Conservation (phyloP, 805 yeast genomes). For the Alloascoidea hylecoeti region DNA sequence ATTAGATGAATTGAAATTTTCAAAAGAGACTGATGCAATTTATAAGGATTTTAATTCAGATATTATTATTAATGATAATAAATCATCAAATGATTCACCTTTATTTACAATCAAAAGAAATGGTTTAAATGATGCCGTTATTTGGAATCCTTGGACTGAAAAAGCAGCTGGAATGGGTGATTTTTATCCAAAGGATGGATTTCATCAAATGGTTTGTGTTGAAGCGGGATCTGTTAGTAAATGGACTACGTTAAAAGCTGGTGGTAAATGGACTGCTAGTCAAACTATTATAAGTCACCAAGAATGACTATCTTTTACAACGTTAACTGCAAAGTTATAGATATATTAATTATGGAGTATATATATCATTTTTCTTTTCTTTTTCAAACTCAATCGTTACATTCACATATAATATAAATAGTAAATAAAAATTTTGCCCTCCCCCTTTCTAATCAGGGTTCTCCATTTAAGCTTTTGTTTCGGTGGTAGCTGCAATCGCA, state of each 20-base stretch:
- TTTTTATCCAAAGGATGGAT: conserved; percentile 78
- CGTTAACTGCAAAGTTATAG: no score
- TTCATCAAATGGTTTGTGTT: conserved; percentile 77
- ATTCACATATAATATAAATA: no score
- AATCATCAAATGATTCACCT: conserved; percentile 62
- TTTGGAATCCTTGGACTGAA: conserved; percentile 96
- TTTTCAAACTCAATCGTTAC: no score
- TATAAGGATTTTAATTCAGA: conserved; percentile 46
- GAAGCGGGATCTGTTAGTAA: conserved; percentile 86
- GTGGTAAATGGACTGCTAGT: conserved; percentile 60
- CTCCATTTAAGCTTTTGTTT: no score
- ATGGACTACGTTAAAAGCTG: conserved; percentile 51
- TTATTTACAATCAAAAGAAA: conserved; percentile 50
- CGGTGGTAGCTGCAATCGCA: no score
- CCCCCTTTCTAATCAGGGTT: no score
- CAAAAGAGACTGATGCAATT: conserved; percentile 69
- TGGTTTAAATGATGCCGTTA: conserved; percentile 60
- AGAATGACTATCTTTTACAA: conserved; percentile 1
- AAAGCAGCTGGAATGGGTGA: conserved; percentile 78
- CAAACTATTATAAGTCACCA: conserved; percentile 27
- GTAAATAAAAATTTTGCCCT: no score
- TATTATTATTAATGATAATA: conserved; percentile 57
- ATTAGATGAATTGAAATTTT: conserved; percentile 12
- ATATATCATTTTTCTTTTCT: no score
- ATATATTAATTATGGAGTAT: no score